Conservation (phyloP, 441 rosid species). For the Capsella rubella region DNA sequence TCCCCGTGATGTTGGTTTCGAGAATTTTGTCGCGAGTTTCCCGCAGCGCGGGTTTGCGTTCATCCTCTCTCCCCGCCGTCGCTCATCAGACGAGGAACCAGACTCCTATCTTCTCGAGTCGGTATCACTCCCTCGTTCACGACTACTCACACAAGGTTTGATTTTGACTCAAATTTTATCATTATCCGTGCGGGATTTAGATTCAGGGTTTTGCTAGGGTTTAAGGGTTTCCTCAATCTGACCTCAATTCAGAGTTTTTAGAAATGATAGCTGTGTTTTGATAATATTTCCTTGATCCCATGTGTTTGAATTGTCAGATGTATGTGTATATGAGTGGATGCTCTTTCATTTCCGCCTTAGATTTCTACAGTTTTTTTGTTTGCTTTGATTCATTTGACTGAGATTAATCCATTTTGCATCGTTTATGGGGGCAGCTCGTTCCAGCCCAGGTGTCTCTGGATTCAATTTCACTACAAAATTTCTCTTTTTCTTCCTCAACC, state of each 20-base stretch:
- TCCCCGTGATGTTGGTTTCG: constrained; percentile 52
- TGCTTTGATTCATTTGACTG: constrained; percentile 19
- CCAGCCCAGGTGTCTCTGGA: constrained; percentile 28
- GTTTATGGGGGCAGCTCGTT: constrained; percentile 21
- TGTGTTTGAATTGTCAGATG: constrained; percentile 6
- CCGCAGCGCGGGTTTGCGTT: constrained; percentile 56
- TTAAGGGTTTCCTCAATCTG: constrained; percentile 32
- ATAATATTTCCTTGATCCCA: not conserved
- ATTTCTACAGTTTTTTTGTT: constrained; percentile 1
- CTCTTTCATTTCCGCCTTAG: constrained; percentile 4
- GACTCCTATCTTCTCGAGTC: constrained; percentile 46
- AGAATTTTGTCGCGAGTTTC: constrained; percentile 62
- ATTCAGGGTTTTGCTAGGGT: constrained; percentile 60
- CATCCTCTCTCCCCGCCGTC: constrained; percentile 48
- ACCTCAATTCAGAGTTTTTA: not conserved
- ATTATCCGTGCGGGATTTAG: not conserved
- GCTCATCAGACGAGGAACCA: constrained; percentile 50
- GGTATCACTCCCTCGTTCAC: constrained; percentile 44
- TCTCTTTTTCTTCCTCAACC: constrained; percentile 58
- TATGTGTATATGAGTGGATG: not conserved
- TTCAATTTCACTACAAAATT: constrained; percentile 54
- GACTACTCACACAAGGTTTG: constrained; percentile 55
- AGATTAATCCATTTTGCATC: constrained; percentile 43
- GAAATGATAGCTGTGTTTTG: not conserved
- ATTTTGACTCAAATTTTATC: not conserved